Base-by-base conservation (phyloP, 495 filamentous ascomycete genomes). In the Halenospora varia region DNA sequence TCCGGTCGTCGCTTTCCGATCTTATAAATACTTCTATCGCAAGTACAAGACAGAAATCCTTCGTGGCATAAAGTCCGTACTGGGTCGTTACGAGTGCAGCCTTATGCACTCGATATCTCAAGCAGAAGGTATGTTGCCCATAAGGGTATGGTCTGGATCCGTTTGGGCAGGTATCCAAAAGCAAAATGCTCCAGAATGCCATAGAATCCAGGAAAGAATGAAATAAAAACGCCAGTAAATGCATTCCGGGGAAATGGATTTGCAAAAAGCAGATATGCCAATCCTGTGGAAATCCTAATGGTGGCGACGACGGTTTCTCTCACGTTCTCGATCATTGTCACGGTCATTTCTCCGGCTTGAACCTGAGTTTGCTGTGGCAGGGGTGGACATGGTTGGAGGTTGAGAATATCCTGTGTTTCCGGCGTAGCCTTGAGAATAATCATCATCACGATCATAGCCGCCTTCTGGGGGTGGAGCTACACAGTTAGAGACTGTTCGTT, bases 161-260 rank as follows among this genome's bases (percentile, higher is more conserved):
- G 41, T 53, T 41, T 42, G 45, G 45, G 53, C 26, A 61, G 29
- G 24, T 29, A 13, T 56, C 53, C 56, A 46, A 25, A 47, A 56
- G 2, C 4, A 17, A 48, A 52, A 53, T 59, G 52, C n/a, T 55
- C 52, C 54, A 58, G 60, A 59, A n/a, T 41, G 19, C 46, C 53
- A 53, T 18, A 47, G 48, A 48, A 53, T 56, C 59, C 19, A 29
- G 51, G 51, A 51, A 46, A 22, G 56, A 29, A n/a, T 51, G 41
- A 65, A 62, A 53, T 25, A 63, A 60, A 62, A 55, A 58, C 53
- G 57, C 60, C 57, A 66, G 54, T 57, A 40, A 52, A 65, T 65
- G 62, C 51, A 55, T 41, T 51, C 46, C 55, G n/a, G 53, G 25
- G 18, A 44, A 24, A 55, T 46, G 47, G 55, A n/a, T 25, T 59